Evolutionary conservation across 805 yeast genomes (phyloP).

Genomic region (Tetrapisispora pingtungensis): DNA sequence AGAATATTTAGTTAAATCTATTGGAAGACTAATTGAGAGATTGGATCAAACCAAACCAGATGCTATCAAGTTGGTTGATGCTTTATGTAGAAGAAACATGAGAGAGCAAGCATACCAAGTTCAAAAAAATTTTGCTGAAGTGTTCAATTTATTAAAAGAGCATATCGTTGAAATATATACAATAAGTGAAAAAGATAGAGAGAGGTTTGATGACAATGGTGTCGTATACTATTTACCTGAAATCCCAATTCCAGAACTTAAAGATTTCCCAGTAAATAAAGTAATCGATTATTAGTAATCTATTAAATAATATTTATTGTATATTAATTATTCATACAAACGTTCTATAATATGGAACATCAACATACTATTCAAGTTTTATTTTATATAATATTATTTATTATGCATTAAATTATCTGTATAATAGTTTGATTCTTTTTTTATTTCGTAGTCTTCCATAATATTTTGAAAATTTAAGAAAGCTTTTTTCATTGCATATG

Average conservation of each 20-base stretch:
- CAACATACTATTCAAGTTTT: too few species aligned
- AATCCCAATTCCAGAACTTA: constrained; percentile 59
- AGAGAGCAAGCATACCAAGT: constrained; percentile 74
- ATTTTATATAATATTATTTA: neutral
- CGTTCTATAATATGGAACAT: too few species aligned
- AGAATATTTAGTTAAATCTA: constrained; percentile 80
- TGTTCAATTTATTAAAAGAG: constrained; percentile 45
- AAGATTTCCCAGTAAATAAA: constrained; percentile 48
- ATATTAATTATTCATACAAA: too few species aligned
- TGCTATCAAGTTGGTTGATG: constrained; percentile 63
- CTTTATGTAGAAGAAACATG: constrained; percentile 60
- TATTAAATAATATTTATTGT: too few species aligned
- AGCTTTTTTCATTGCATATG: constrained; percentile 73
- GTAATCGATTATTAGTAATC: constrained; percentile 46
- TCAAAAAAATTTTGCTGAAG: constrained; percentile 54
- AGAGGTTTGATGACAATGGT: constrained; percentile 83
- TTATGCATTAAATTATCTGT: constrained; percentile 12
- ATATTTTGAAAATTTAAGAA: constrained; percentile 72
- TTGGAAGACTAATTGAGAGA: constrained; percentile 80
- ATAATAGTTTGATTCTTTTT: constrained; percentile 28
- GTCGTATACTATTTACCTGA: constrained; percentile 68
- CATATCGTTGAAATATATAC: constrained; percentile 66
- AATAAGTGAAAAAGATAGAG: constrained; percentile 77
- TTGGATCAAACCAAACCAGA: constrained; percentile 65
- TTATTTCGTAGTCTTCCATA: constrained; percentile 28